Evolutionary conservation across 2,329 filamentous ascomycete genomes (phyloP).

Genomic region (Fusarium tuaranense): DNA sequence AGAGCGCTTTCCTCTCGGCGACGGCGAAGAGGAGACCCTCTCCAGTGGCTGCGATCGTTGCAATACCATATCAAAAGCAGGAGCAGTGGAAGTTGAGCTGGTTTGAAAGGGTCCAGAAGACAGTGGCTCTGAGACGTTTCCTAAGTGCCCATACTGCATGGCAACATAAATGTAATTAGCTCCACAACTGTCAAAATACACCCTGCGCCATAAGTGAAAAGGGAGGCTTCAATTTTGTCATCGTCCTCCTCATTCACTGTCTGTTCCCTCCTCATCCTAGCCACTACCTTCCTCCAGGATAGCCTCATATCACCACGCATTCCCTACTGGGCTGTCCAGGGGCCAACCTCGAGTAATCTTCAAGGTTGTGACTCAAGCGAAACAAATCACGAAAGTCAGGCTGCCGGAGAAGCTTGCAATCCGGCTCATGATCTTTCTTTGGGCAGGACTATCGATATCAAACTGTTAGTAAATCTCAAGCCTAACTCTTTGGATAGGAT

Average conservation of each 20-base stretch:
- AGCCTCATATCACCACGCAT: neutral
- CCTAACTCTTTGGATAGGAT: neutral
- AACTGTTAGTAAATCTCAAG: neutral
- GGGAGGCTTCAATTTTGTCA: neutral
- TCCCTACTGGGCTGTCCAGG: neutral
- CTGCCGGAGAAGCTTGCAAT: slow-evolving; percentile 22
- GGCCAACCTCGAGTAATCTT: neutral
- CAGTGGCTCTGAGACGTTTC: no score
- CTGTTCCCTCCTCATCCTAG: neutral
- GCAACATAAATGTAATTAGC: neutral
- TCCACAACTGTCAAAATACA: neutral
- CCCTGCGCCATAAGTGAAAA: neutral
- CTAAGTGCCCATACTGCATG: no score
- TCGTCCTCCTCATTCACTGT: neutral
- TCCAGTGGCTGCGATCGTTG: neutral
- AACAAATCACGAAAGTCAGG: slow-evolving; percentile 15
- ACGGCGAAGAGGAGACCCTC: neutral
- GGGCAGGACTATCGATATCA: slow-evolving; percentile 20
- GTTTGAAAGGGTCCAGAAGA: neutral
- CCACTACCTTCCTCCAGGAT: neutral
- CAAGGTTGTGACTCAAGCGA: neutral
- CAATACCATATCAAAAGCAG: neutral
- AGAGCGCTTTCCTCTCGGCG: neutral
- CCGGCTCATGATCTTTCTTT: neutral
- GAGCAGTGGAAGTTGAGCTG: neutral